phyloP scores from a whole-genome alignment of 2,329 filamentous ascomycete species.

The Alternaria ventricosa region DNA sequence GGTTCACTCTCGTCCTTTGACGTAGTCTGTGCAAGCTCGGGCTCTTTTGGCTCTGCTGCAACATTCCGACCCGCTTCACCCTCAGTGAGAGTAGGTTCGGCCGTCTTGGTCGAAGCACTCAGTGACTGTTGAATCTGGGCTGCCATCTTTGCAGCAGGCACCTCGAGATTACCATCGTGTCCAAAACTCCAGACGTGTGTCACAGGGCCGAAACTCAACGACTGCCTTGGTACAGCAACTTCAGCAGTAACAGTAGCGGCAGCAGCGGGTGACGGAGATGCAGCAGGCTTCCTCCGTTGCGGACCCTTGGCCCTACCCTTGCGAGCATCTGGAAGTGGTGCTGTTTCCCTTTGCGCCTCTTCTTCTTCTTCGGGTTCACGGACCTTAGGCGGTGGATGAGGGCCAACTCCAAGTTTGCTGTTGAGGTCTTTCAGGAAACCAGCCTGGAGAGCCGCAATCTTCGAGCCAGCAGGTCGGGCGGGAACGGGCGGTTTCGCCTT shows the following conservation, averaged over 20 bases:
- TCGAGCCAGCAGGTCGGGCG: constrained; percentile 76
- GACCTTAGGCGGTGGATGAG: constrained; percentile 76
- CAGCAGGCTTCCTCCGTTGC: constrained; percentile 72
- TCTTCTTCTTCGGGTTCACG: constrained; percentile 68
- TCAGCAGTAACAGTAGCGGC: constrained; percentile 48
- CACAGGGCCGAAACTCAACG: constrained; percentile 34
- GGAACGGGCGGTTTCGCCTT: constrained; percentile 88
- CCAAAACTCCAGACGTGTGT: constrained; percentile 46
- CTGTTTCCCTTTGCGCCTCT: constrained; percentile 66
- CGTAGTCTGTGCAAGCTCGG: constrained; percentile 4
- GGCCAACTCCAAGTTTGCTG: constrained; percentile 84
- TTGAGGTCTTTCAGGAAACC: constrained; percentile 95
- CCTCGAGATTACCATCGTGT: constrained; percentile 42
- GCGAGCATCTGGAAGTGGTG: constrained; percentile 83
- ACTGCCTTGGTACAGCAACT: constrained; percentile 36
- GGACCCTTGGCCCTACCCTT: constrained; percentile 91
- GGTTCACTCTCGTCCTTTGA: constrained; percentile 9
- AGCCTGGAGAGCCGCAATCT: constrained; percentile 89
- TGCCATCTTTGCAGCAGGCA: constrained; percentile 40
- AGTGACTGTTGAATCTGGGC: constrained; percentile 34
- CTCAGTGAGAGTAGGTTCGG: constrained; percentile 11
- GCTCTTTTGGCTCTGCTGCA: constrained; percentile 15
- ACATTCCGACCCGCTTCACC: constrained; percentile 8
- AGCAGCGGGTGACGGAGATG: constrained; percentile 67
- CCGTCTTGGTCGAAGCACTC: constrained; percentile 1